Evolutionary conservation across 192 early-diverging fungal genomes (phyloP), one percentile per base, ranked within the genome.

Genomic region (Linnemannia hyalina): DNA sequence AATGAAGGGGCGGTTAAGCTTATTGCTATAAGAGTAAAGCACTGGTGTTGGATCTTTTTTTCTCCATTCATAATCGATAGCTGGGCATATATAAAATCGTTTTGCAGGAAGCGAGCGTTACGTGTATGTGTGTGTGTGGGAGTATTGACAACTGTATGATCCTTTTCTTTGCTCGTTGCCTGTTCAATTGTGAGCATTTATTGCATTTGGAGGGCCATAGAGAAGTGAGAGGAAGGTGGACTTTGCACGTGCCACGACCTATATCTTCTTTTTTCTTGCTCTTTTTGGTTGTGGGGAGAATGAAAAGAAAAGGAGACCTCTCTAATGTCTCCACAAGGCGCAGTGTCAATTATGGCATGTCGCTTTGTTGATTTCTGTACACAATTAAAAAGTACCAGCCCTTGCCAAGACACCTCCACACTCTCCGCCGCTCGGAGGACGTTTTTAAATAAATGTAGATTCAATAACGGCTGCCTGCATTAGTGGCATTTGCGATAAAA

Each of bases 331-430:
- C 60, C 60, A 65, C 60, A 65, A 32, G 13, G 10, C 11, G 55
- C 20, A 22, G 20, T 55, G 52, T 60, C 55, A 26, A n/a, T 57
- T 9, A n/a, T 26, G 29, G 26, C 26, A 35, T 65, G 29, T 65
- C 29, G 60, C n/a, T 65, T 65, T 65, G 29, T 65, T 65, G n/a
- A 32, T 65, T 52, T 65, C 15, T 65, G 60, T 65, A 65, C 60
- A 65, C 60, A 65, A 65, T 65, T 29, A 32, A 52, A 52, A 26
- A 7, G 11, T 32, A 65, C 60, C 29, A 29, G 60, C 60, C 29
- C 57, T 32, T 63, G 57, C 57, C 1, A 32, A 0, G 38, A 40
- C 38, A 40, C 60, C 29, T 29, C 60, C n/a, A 32, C 60, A 65
- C 11, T 32, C 32, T 63, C 60, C 29, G 11, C 1, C 60, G 4